Evolutionary conservation across 2,329 filamentous ascomycete genomes (phyloP), one percentile per base, ranked within the genome.

Genomic region (Talaromyces sp.): DNA sequence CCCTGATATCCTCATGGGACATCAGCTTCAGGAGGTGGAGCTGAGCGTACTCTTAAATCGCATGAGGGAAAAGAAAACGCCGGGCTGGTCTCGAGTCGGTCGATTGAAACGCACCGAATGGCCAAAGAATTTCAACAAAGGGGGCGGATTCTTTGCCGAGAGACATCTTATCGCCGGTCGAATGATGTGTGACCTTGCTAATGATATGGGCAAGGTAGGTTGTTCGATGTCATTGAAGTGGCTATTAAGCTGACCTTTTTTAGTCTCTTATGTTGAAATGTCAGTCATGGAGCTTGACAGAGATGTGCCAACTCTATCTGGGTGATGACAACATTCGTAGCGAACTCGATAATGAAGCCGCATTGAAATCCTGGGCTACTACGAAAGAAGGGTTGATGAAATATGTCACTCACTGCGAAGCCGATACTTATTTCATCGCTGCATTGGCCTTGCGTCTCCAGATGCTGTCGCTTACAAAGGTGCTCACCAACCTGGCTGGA

Each of bases 1-100:
- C 69, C 94, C 94, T 0, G 94, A 99, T 78, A 92, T 96, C 31
- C 84, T 99, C 38, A 83, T 97, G 66, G 94, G 94, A 12, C 93
- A 99, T 74, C 89, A 96, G 69, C 83, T 99, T n/a, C 94, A 99
- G 74, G 94, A 96, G 68, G 92, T 97, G 3, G 94, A 99, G 72
- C 96, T 96, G 73, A 95, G 92, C 66, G 87, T 97, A 60, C 80
- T 99, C 11, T 80, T 99, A 27, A 96, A 86, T 72, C 88, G 94
- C 56, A 80, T 99, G 67, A 87, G 91, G 63, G 90, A 96, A 70
- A 92, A 89, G 76, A 97, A 93, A 75, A 94, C 91, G 0, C 91
- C 91, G 17, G 90, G 92, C 62, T 99, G 94, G 93, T 95, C 96
- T 64, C 87, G 93, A 24, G 89, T 99, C 59, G 94, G 94, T 57